Evolutionary conservation across 306 rosid species (phyloP).

Genomic region (Trifolium subterraneum): DNA sequence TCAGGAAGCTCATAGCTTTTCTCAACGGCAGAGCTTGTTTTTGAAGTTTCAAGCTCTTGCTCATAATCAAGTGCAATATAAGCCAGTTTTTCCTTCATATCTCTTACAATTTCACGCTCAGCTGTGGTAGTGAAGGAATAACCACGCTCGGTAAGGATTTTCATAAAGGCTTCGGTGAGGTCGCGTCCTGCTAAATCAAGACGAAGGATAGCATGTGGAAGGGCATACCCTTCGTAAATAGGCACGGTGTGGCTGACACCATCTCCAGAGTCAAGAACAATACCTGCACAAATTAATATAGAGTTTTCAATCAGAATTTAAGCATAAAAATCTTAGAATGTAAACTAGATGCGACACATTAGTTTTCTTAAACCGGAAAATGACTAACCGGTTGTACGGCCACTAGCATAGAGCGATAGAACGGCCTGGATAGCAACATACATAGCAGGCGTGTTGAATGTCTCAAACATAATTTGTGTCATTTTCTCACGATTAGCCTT

Average conservation of each 20-base stretch:
- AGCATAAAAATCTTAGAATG: background rate
- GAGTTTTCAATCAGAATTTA: slow-evolving; percentile 14
- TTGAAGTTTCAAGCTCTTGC: slow-evolving; percentile 87
- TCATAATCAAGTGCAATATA: slow-evolving; percentile 82
- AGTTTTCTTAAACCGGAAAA: slow-evolving; percentile 15
- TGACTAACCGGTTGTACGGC: slow-evolving; percentile 88
- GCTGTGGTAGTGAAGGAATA: slow-evolving; percentile 90
- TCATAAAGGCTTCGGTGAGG: slow-evolving; percentile 78
- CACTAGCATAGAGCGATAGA: slow-evolving; percentile 87
- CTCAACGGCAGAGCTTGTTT: slow-evolving; percentile 82
- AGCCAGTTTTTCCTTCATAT: slow-evolving; percentile 83
- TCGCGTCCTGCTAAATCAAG: slow-evolving; percentile 89
- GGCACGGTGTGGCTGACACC: slow-evolving; percentile 92
- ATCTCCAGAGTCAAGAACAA: slow-evolving; percentile 87
- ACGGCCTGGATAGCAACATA: slow-evolving; percentile 92
- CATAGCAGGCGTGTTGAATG: slow-evolving; percentile 93
- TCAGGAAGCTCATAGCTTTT: slow-evolving; percentile 86
- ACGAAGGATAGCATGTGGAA: slow-evolving; percentile 84
- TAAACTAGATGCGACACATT: background rate
- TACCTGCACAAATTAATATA: slow-evolving; percentile 60
- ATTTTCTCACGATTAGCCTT: slow-evolving; percentile 97
- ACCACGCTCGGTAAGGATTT: slow-evolving; percentile 82
- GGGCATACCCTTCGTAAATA: slow-evolving; percentile 84
- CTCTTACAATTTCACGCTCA: slow-evolving; percentile 87
- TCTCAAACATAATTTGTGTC: slow-evolving; percentile 96